Evolutionary conservation across 2,329 filamentous ascomycete genomes (phyloP), one percentile per base, ranked within the genome.

Genomic region (Penicillium brevicompactum): DNA sequence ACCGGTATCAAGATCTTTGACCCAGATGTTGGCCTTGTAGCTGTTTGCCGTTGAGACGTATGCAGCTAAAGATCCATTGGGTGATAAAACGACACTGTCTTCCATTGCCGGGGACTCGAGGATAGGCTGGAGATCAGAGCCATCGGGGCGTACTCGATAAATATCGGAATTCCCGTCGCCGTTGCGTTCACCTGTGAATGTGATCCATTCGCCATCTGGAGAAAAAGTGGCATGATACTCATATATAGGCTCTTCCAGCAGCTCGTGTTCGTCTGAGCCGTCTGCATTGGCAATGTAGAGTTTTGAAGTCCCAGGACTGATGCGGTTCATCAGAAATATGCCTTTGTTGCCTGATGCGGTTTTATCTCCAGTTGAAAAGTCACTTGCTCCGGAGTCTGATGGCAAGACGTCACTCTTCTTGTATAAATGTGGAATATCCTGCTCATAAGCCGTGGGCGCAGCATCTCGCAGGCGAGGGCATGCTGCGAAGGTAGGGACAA

Each of bases 171-270:
- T 69, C 2, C 75, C 76, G 47, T 76, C 74, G 9, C 68, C 76
- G 32, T 65, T 66, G 2, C 74, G 71, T 61, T 78, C 75, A 16
- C 64, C 69, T 2, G 73, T 78, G 56, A 78, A 78, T 3, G 67
- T 67, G 41, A 78, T 70, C 68, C 70, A 75, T 57, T 76, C 42
- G 5, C 74, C 71, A 45, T 76, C 75, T 0, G 70, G 64, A 1
- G 74, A 76, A 52, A 71, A 78, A 4, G 60, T 62, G 7, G 69
- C 73, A 47, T 78, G 76, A 53, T 75, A 78, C 24, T 78, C 76
- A 55, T 71, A 77, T 6, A 59, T 32, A 3, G 67, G 63, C 18
- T 71, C 53, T 6, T 61, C 55, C 37, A 78, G 55, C 5, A 78
- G 59, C 16, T 67, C 56, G 4, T 64, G 68, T 48, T 73, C 74